Conservation (phyloP, 345 rosid genomes). For the Eucalyptus fibrosa region DNA sequence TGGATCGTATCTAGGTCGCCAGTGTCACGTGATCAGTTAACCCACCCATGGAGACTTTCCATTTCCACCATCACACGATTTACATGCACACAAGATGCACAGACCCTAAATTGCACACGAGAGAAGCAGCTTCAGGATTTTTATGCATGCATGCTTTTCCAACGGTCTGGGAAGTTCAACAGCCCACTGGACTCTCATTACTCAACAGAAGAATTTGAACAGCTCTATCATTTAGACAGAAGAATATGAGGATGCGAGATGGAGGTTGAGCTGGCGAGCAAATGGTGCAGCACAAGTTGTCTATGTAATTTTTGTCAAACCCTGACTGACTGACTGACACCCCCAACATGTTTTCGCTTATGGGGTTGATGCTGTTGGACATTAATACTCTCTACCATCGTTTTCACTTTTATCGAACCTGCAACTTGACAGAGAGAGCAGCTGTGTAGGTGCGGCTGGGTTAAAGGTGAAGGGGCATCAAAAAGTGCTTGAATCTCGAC, state of each 20-base stretch:
- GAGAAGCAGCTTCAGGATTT: neutral
- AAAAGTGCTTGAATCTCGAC: neutral
- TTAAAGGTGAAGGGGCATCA: neutral
- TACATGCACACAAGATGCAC: neutral
- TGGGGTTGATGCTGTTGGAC: neutral
- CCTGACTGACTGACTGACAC: neutral
- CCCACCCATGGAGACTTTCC: neutral
- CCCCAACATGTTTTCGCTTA: neutral
- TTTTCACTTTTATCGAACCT: neutral
- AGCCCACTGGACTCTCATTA: neutral
- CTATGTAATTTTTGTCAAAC: neutral
- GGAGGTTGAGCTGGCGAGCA: neutral
- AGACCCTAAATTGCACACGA: neutral
- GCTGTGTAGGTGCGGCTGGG: neutral
- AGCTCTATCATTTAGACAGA: neutral
- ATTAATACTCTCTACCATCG: neutral
- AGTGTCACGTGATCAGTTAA: neutral
- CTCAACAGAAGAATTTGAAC: neutral
- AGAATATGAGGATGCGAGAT: neutral
- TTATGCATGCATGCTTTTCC: neutral
- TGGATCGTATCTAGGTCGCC: neutral
- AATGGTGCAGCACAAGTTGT: neutral
- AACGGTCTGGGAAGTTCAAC: neutral
- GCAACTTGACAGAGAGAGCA: neutral
- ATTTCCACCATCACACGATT: neutral